Conservation (phyloP, 1,284 basidiomycete species). For the Ganoderma boninense region DNA sequence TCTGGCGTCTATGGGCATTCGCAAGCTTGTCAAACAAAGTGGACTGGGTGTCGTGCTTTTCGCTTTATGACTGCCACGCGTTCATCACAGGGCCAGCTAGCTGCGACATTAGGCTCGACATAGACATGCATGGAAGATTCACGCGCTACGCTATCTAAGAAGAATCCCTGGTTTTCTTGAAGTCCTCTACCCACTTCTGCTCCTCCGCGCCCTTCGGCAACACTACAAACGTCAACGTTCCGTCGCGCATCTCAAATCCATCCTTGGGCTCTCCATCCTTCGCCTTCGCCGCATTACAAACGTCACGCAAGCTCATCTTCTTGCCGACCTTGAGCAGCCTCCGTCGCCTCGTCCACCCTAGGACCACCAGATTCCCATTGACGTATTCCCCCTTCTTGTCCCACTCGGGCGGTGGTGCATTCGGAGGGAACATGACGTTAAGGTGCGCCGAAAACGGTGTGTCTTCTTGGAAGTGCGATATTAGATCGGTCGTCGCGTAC, state of each 20-base stretch:
- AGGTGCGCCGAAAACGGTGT: constrained; percentile 86
- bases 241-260: constrained; percentile 88
- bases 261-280: constrained; percentile 72
- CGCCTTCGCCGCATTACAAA: constrained; percentile 69
- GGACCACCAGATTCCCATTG: constrained; percentile 75
- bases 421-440: constrained; percentile 82
- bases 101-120: not conserved
- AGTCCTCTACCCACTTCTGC: constrained; percentile 89
- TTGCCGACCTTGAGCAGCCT: constrained; percentile 90
- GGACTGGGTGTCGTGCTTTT: not conserved
- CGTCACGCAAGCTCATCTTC: constrained; percentile 85
- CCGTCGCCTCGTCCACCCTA: constrained; percentile 82
- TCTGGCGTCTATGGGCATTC: not conserved
- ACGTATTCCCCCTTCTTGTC: constrained; percentile 81
- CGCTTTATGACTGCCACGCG: not conserved
- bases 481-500: constrained; percentile 88
- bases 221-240: constrained; percentile 87
- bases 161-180: constrained; percentile 66
- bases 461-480: constrained; percentile 87
- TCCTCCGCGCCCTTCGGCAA: constrained; percentile 87
- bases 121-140: not conserved
- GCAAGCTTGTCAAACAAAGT: not conserved
- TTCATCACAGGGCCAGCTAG: not conserved
- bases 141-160: constrained; percentile 6
- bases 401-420: constrained; percentile 75